phyloP scores from a whole-genome alignment of 345 rosid genomes.

The Brassica rapa region DNA sequence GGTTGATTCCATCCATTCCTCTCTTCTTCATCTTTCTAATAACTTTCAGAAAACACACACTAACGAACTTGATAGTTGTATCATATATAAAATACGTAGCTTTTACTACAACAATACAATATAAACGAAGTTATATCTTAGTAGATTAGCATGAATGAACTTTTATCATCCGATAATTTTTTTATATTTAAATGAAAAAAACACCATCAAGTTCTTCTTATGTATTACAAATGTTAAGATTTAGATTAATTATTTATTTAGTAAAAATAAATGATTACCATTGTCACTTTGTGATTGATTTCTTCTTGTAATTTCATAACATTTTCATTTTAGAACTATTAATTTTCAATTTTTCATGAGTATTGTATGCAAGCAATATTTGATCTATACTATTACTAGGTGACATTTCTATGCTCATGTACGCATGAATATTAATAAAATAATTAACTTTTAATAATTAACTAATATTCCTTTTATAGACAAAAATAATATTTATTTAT shows the following conservation, averaged over 20 bases:
- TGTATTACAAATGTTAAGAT: not conserved
- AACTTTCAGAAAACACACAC: not conserved
- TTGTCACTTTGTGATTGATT: not conserved
- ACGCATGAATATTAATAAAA: not conserved
- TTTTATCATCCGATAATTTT: not conserved
- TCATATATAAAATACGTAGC: not conserved
- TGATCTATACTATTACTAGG: not conserved
- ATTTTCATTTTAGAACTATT: not conserved
- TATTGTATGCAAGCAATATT: not conserved
- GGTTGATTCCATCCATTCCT: not conserved
- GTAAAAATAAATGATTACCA: not conserved
- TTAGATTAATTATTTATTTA: not conserved
- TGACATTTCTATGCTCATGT: not conserved
- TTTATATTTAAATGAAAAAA: not conserved
- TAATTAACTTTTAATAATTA: no score
- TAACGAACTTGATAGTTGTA: not conserved
- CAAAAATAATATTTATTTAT: no score
- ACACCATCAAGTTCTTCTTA: not conserved
- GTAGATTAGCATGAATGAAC: not conserved
- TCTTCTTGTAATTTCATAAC: not conserved
- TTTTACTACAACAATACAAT: not conserved
- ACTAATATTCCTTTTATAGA: no score
- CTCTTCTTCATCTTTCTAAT: not conserved
- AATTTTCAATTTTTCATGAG: not conserved
- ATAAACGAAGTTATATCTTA: not conserved